Evolutionary conservation across 345 rosid species (phyloP).

Genomic region (Citrus glauca): DNA sequence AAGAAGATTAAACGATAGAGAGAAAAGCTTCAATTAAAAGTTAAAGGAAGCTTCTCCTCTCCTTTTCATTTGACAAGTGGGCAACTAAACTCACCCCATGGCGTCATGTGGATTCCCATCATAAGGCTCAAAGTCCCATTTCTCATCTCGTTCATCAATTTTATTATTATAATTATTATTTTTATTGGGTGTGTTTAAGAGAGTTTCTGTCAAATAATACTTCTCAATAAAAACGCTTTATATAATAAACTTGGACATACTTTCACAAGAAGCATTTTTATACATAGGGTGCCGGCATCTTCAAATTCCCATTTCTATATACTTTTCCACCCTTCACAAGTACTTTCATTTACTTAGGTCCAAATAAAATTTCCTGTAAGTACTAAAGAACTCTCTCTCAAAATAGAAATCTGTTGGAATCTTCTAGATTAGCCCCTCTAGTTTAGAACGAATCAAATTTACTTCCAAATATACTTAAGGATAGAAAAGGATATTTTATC

Average conservation of each 20-base stretch:
- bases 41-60: slow-evolving; percentile 9
- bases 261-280: too few species aligned
- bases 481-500: too few species aligned
- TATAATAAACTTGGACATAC: too few species aligned
- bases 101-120: slow-evolving; percentile 21
- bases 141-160: background rate
- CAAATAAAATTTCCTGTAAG: background rate
- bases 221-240: background rate
- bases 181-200: background rate
- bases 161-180: background rate
- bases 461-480: too few species aligned
- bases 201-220: background rate
- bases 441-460: too few species aligned
- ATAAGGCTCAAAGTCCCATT: slow-evolving; percentile 3
- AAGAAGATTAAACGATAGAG: background rate
- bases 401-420: too few species aligned
- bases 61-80: slow-evolving; percentile 16
- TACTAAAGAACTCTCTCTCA: too few species aligned
- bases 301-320: background rate
- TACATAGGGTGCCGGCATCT: background rate
- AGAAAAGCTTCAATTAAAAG: slow-evolving; percentile 4
- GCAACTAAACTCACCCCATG: slow-evolving; percentile 3
- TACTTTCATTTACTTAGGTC: background rate
- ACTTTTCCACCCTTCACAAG: background rate
- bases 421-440: too few species aligned